These are phyloP conservation scores for Aquanectria penicillioides DNA, from an alignment of 2,329 filamentous ascomycete species.

Conservation along the genomic window DNA sequence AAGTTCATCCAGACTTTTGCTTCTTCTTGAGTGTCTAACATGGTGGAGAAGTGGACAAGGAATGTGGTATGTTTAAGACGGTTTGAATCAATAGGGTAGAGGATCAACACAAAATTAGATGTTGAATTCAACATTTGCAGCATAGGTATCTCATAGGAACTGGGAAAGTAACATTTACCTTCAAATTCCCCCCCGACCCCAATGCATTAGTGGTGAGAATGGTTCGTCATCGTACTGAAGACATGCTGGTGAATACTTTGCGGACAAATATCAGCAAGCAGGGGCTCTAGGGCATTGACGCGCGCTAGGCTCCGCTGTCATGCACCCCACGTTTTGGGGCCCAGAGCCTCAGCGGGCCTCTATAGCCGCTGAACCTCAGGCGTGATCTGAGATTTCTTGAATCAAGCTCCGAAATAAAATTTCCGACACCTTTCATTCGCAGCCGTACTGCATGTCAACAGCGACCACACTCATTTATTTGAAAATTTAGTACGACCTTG, in stretches of 20 bases:
- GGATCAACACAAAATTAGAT: conserved; percentile 24
- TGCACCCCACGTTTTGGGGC: conserved; percentile 15
- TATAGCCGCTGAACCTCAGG: conserved; percentile 17
- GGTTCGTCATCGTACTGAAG: no score
- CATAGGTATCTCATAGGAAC: not conserved
- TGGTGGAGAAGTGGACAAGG: not conserved
- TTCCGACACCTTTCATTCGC: not conserved
- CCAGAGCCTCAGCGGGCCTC: conserved; percentile 9
- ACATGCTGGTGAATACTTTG: no score
- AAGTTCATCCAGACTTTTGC: conserved; percentile 69
- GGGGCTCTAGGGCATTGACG: not conserved
- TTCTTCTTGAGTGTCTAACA: conserved; percentile 8
- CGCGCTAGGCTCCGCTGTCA: conserved; percentile 11
- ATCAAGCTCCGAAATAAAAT: not conserved
- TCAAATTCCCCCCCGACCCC: no score
- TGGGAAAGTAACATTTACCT: not conserved
- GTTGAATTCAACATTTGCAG: conserved; percentile 38
- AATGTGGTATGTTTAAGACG: conserved; percentile 2
- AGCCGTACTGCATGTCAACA: not conserved
- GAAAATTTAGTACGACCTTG: not conserved
- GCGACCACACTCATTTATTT: conserved; percentile 3
- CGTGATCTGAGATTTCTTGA: not conserved
- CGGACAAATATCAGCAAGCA: no score
- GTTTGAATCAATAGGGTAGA: not conserved
- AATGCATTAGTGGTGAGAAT: no score